Conservation (phyloP, 305 asterid genomes). For the Salvia sclarea region DNA sequence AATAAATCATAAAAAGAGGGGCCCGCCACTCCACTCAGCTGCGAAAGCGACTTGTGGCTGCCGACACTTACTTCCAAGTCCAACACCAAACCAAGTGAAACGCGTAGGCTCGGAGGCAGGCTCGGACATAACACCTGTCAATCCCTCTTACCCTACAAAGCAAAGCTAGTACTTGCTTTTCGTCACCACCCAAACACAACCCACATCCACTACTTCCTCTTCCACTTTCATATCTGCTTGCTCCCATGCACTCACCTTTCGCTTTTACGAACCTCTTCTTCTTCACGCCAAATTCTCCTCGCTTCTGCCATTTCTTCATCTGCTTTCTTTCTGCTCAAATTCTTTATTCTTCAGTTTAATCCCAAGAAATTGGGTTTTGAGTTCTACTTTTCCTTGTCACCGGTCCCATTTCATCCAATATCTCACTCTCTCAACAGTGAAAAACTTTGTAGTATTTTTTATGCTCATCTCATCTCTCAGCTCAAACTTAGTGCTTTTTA, state of each 20-base stretch:
- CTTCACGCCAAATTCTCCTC: neutral
- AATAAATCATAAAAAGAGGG: constrained; percentile 13
- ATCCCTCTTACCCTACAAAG: constrained; percentile 31
- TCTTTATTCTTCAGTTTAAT: constrained; percentile 18
- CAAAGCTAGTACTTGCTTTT: too few relatives aligned
- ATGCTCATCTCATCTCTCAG: too few relatives aligned
- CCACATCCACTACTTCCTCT: neutral
- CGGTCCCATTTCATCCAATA: too few relatives aligned
- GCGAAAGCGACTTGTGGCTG: constrained; percentile 54
- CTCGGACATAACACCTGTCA: constrained; percentile 36
- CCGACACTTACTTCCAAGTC: constrained; percentile 63
- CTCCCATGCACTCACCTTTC: neutral
- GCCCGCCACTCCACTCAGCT: constrained; percentile 33
- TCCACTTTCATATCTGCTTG: neutral
- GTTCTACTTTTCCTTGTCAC: too few relatives aligned
- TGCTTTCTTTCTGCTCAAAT: too few relatives aligned
- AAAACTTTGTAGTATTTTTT: too few relatives aligned
- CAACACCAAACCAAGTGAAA: constrained; percentile 33
- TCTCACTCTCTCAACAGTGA: too few relatives aligned
- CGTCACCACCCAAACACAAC: constrained; percentile 28
- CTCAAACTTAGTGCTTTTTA: too few relatives aligned
- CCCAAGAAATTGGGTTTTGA: neutral
- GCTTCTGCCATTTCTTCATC: constrained; percentile 19
- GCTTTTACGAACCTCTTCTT: neutral
- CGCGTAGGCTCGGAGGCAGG: constrained; percentile 34